These are phyloP conservation scores for Aristolochia contorta DNA, from an alignment of 164 flowering plant genomes.

Conservation along the genomic window DNA sequence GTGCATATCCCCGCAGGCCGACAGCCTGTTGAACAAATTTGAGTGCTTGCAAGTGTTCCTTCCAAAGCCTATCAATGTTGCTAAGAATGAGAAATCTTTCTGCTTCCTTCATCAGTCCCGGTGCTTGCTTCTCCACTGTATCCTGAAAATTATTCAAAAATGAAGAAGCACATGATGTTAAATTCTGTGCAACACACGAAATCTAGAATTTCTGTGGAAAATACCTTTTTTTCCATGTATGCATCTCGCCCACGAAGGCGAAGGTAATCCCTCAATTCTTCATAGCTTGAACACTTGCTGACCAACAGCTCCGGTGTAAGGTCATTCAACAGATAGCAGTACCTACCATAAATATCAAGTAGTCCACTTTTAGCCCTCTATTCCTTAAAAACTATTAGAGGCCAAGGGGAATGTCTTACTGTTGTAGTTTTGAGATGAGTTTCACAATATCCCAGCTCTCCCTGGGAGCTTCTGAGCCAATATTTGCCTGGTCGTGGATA, in stretches of 20 bases:
- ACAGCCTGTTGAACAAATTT: conserved; percentile 99
- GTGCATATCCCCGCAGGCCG: conserved; percentile 96
- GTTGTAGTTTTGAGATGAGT: conserved; percentile 84
- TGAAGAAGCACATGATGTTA: background rate
- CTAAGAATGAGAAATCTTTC: conserved; percentile 81
- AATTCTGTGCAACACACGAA: background rate
- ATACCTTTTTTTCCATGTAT: conserved; percentile 82
- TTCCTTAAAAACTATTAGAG: background rate
- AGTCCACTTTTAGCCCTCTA: background rate
- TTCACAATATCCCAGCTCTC: conserved; percentile 94
- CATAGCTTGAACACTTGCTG: conserved; percentile 59
- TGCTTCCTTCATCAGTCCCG: conserved; percentile 96
- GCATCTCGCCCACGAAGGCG: conserved; percentile 82
- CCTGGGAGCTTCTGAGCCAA: conserved; percentile 73
- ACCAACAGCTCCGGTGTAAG: conserved; percentile 66
- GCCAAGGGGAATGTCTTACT: conserved; percentile 40
- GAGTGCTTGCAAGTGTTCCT: conserved; percentile 93
- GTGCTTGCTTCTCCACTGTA: conserved; percentile 75
- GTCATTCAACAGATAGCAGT: conserved; percentile 85
- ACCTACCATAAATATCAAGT: conserved; percentile 31
- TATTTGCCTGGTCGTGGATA: conserved; percentile 55
- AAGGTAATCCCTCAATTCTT: conserved; percentile 65
- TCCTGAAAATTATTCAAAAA: conserved; percentile 32
- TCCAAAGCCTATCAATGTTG: conserved; percentile 96
- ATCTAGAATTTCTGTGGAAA: conserved; percentile 24